Base-by-base conservation (phyloP, 768 basidiomycete species). In the Leccinellum luteum region DNA sequence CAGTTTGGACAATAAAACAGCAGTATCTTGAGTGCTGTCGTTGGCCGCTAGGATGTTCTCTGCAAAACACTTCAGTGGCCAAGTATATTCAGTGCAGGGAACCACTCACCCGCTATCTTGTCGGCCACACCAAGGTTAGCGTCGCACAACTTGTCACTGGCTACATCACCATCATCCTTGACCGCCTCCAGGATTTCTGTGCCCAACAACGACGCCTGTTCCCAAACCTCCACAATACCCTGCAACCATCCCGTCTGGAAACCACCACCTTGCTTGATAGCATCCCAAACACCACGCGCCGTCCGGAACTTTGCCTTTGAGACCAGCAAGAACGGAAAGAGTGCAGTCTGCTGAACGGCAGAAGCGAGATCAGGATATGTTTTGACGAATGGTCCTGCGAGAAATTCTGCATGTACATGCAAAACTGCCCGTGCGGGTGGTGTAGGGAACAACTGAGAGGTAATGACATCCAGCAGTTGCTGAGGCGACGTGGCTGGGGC, bases 271-370 rank as follows among this genome's bases (percentile, higher is more conserved):
- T 77, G 78, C n/a, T 65, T 69, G 56, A 94, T 67, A n/a, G 81
- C 71, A 54, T 85, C 85, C 93, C 93, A 95, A 0, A 85, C 82
- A n/a, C 79, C 68, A 21, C 82, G 78, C 0, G 84, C 79, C 1
- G 83, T 87, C 66, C 84, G 86, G 59, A 86, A 81, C 51, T 86
- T 80, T 3, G 87, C 73, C 65, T 89, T 92, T 7, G 90, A 87
- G 63, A 83, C 87, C 15, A 95, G 69, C 45, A 95, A 73, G 65
- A 84, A 83, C 0, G 92, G 89, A 66, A 92, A 89, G 54, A 95
- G 71, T 1, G 86, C 67, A 31, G 75, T 72, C 59, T 82, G 75
- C 59, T 84, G 82, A 25, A 80, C 68, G 28, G 73, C 68, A 25
- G 71, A 34, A 4, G 54, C n/a, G n/a, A 64, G 2, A 3, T 68